phyloP scores from a whole-genome alignment of 768 basidiomycete genomes.

The Podaxis sp. region DNA sequence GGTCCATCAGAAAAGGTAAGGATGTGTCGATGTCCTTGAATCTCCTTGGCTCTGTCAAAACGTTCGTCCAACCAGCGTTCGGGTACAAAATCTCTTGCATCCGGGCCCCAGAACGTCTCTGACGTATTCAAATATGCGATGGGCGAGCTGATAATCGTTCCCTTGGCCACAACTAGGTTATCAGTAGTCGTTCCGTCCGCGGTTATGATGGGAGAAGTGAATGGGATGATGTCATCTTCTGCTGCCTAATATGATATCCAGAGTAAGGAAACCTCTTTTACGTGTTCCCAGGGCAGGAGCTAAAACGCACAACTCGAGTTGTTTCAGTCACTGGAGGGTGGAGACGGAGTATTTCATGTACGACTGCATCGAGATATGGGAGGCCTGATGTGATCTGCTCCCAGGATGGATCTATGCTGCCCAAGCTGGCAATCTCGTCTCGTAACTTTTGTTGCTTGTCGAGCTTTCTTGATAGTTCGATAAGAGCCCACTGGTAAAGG shows the following conservation, averaged over 20 bases:
- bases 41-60: constrained; percentile 31
- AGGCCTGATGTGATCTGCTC: constrained; percentile 50
- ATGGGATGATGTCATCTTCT: constrained; percentile 58
- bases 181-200: constrained; percentile 37
- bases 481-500: constrained; percentile 49
- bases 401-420: constrained; percentile 48
- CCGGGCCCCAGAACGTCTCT: constrained; percentile 59
- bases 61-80: constrained; percentile 58
- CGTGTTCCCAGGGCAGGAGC: not conserved
- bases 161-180: constrained; percentile 46
- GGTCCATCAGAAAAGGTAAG: constrained; percentile 55
- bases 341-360: constrained; percentile 40
- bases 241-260: constrained; percentile 34
- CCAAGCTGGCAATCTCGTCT: constrained; percentile 44
- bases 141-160: constrained; percentile 42
- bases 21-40: constrained; percentile 51
- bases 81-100: constrained; percentile 59
- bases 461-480: constrained; percentile 48
- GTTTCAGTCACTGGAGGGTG: constrained; percentile 37
- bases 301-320: constrained; percentile 36
- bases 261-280: not conserved
- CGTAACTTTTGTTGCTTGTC: constrained; percentile 49
- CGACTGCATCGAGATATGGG: constrained; percentile 57
- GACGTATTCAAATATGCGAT: constrained; percentile 49
- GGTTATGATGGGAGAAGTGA: constrained; percentile 49